Evolutionary conservation across 2,329 filamentous ascomycete genomes (phyloP).

Genomic region (Fulvia fulva): DNA sequence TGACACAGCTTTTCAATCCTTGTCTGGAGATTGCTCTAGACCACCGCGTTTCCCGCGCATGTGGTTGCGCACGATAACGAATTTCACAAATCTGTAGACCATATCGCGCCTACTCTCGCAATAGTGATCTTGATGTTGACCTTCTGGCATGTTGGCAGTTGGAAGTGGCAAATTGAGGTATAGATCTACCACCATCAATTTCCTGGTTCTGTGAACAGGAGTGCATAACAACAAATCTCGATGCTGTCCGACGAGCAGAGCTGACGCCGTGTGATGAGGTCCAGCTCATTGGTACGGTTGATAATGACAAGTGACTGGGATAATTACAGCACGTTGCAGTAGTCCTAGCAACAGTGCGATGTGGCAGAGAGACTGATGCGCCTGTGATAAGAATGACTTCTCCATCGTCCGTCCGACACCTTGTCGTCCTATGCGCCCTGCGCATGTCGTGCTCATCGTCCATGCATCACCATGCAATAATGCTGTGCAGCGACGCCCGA

Average conservation of each 20-base stretch:
- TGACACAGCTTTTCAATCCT: background rate
- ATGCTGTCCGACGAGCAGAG: background rate
- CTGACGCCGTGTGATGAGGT: background rate
- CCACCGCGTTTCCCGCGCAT: background rate
- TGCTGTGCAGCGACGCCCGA: background rate
- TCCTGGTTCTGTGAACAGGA: background rate
- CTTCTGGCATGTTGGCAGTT: background rate
- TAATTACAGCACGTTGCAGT: background rate
- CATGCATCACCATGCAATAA: background rate
- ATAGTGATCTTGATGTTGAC: background rate
- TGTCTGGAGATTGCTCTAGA: conserved; percentile 1
- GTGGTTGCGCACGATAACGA: background rate
- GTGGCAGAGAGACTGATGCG: background rate
- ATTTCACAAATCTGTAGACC: background rate
- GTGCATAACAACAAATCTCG: background rate
- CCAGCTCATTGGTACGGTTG: background rate
- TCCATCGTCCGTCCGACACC: too few relatives aligned
- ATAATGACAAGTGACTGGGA: background rate
- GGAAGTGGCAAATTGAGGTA: background rate
- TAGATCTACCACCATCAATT: background rate
- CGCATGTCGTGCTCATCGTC: background rate
- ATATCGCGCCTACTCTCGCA: background rate
- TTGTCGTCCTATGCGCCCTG: background rate
- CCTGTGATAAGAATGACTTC: background rate
- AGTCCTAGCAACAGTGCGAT: too few relatives aligned